Percentiles rank a stretch among this genome's conserved stretches.
phyloP scores from a whole-genome alignment of 352 stramenopile species.

The Aphanomyces cochlioides region DNA sequence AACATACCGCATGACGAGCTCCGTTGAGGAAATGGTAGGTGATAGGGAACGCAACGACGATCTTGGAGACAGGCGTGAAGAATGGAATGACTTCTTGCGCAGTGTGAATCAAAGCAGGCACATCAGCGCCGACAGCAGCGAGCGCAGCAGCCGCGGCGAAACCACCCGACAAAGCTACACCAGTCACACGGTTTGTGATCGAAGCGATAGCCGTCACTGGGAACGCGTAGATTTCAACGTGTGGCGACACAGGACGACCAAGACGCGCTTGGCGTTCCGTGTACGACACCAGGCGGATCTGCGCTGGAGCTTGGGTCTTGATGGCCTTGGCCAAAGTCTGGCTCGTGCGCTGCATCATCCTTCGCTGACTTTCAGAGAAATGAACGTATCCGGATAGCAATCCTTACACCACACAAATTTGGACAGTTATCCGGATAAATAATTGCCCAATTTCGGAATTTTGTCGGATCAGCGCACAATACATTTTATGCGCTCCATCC shows the following conservation, averaged over 20 bases:
- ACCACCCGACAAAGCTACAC: slow-evolving; percentile 78
- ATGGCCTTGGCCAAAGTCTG: slow-evolving; percentile 22
- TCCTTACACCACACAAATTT: neutral
- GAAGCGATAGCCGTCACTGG: slow-evolving; percentile 90
- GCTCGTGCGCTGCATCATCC: slow-evolving; percentile 21
- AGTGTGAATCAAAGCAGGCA: slow-evolving; percentile 73
- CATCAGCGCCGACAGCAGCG: slow-evolving; percentile 72
- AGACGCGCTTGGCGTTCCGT: slow-evolving; percentile 80
- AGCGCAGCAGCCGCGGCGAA: slow-evolving; percentile 61
- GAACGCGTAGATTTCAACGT: slow-evolving; percentile 96
- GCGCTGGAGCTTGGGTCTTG: slow-evolving; percentile 21
- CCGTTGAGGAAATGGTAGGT: slow-evolving; percentile 91
- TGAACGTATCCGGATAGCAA: too few species aligned
- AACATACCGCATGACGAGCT: slow-evolving; percentile 75
- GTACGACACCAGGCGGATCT: slow-evolving; percentile 46
- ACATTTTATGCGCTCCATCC: too few species aligned
- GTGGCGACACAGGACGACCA: slow-evolving; percentile 91
- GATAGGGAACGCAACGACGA: slow-evolving; percentile 91
- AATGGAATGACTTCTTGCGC: slow-evolving; percentile 64
- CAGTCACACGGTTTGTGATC: slow-evolving; percentile 93
- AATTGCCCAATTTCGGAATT: neutral
- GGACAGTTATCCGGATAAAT: neutral
- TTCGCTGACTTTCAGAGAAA: slow-evolving; percentile 1
- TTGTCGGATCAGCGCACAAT: neutral
- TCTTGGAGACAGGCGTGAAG: slow-evolving; percentile 86